These are phyloP conservation scores for Silene vulgaris DNA, from an alignment of 179 eudicot species.

Conservation along the genomic window DNA sequence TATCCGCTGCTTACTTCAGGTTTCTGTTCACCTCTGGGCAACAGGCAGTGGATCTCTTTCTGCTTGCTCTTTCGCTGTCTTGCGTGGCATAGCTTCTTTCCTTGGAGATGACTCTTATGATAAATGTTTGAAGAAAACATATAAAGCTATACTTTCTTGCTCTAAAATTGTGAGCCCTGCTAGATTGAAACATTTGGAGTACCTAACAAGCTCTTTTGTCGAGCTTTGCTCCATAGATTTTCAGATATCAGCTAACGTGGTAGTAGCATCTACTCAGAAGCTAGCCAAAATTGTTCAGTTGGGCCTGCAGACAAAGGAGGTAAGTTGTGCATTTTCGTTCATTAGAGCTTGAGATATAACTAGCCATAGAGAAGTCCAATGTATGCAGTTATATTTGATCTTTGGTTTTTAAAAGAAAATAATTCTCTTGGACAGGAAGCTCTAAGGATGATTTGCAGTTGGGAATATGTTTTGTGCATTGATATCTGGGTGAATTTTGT, in stretches of 20 bases:
- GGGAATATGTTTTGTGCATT: conserved; percentile 69
- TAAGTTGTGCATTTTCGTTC: conserved; percentile 24
- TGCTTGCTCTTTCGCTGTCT: conserved; percentile 54
- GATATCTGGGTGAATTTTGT: conserved; percentile 80
- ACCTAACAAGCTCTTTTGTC: conserved; percentile 50
- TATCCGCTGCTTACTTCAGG: conserved; percentile 40
- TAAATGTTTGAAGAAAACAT: conserved; percentile 56
- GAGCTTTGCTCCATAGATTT: conserved; percentile 71
- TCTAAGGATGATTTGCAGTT: conserved; percentile 69
- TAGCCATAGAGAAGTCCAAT: background rate
- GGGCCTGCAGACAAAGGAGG: conserved; percentile 63
- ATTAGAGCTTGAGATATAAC: background rate
- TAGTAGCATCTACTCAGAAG: conserved; percentile 49
- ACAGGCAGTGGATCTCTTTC: conserved; percentile 63
- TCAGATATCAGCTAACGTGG: conserved; percentile 58
- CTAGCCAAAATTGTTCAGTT: conserved; percentile 57
- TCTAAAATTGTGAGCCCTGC: conserved; percentile 45
- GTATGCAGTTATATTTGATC: background rate
- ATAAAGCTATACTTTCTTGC: conserved; percentile 52
- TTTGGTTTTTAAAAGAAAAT: background rate
- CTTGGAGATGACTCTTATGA: conserved; percentile 53
- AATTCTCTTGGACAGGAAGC: conserved; percentile 54
- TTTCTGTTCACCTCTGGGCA: conserved; percentile 73
- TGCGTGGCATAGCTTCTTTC: conserved; percentile 54
- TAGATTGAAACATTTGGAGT: conserved; percentile 51